Conservation (phyloP, 2,329 filamentous ascomycete species). For the Scedosporium apiospermum region DNA sequence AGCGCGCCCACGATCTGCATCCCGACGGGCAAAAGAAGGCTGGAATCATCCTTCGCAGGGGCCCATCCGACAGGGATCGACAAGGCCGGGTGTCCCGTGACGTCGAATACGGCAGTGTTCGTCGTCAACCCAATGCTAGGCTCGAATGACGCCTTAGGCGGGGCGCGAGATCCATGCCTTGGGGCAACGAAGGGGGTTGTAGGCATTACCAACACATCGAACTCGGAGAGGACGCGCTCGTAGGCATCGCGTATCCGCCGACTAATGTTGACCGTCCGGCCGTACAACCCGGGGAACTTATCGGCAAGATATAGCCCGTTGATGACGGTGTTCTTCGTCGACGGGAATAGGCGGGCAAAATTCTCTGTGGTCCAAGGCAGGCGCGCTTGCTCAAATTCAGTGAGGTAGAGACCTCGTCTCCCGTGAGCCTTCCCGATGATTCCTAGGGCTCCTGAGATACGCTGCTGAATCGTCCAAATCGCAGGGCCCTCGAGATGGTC, state of each 20-base stretch:
- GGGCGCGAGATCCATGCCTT: constrained; percentile 26
- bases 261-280: constrained; percentile 38
- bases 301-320: constrained; percentile 38
- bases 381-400: constrained; percentile 38
- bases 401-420: constrained; percentile 36
- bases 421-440: constrained; percentile 34
- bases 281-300: constrained; percentile 33
- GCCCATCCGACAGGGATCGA: constrained; percentile 40
- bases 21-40: constrained; percentile 36
- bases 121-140: constrained; percentile 43
- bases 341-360: constrained; percentile 41
- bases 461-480: constrained; percentile 40
- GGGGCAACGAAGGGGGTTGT: constrained; percentile 38
- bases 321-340: constrained; percentile 45
- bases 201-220: constrained; percentile 37
- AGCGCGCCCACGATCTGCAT: constrained; percentile 45
- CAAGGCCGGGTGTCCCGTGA: constrained; percentile 46
- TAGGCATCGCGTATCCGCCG: constrained; percentile 37
- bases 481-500: constrained; percentile 35
- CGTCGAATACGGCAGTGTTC: constrained; percentile 49
- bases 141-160: constrained; percentile 33
- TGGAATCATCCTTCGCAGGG: constrained; percentile 25
- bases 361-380: constrained; percentile 34
- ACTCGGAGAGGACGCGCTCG: constrained; percentile 26
- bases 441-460: constrained; percentile 31